phyloP scores from a whole-genome alignment of 176 grass and related monocot genomes.

The Zizania latifolia region DNA sequence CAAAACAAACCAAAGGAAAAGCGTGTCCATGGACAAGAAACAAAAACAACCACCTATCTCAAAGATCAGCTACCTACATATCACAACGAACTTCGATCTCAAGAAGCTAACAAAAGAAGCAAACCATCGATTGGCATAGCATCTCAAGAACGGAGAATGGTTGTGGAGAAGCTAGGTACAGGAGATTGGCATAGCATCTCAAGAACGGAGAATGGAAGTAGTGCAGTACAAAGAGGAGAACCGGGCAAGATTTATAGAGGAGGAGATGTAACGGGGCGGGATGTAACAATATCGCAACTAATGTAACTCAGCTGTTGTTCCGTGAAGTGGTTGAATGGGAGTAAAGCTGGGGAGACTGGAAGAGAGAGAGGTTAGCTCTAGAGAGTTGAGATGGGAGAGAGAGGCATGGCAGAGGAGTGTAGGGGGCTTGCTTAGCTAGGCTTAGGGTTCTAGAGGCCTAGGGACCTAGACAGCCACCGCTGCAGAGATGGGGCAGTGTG shows the following conservation, averaged over 20 bases:
- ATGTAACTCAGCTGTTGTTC: slow-evolving; percentile 13
- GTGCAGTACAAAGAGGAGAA: neutral
- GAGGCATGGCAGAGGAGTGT: neutral
- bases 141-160: neutral
- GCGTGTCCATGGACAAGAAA: neutral
- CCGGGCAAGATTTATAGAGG: slow-evolving; percentile 39
- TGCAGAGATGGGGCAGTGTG: neutral
- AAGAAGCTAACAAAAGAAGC: neutral
- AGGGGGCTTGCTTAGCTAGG: neutral
- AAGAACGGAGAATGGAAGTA: neutral
- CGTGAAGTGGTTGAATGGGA: slow-evolving; percentile 38
- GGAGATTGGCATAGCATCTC: neutral
- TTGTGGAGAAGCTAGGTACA: neutral
- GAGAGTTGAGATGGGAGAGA: no score
- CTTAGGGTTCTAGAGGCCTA: slow-evolving; percentile 22
- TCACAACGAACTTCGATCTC: neutral
- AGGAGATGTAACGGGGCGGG: neutral
- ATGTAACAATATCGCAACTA: slow-evolving; percentile 1
- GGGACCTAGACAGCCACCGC: slow-evolving; percentile 41
- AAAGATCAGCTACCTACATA: neutral
- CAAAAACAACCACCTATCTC: no score
- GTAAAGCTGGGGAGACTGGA: slow-evolving; percentile 32
- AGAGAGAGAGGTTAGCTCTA: no score
- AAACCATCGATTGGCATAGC: neutral
- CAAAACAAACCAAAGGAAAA: neutral